Evolutionary conservation across 495 filamentous ascomycete genomes (phyloP), one percentile per base, ranked within the genome.

Genomic region (Cairneyella variabilis): DNA sequence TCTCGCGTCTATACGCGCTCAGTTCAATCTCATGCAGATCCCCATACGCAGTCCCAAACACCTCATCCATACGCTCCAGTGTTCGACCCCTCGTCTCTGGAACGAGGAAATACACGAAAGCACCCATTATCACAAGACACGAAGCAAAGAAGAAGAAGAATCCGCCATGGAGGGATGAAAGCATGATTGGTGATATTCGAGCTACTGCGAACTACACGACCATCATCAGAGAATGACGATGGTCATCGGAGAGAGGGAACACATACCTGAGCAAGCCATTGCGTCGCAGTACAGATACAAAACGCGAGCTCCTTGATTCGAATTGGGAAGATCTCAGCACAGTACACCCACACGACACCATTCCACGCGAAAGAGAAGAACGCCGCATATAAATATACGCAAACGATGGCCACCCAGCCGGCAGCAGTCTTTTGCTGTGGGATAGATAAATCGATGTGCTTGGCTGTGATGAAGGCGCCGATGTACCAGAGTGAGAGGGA

Each of bases 211-310:
- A 59, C 39, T 59, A 10, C 17, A 23, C 21, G 21, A 21, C 20
- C 16, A 8, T 12, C 8, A 7, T 7, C 17, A 9, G 11, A 18
- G 38, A 41, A 17, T 4, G 46, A 21, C 4, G 34, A 41, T 18
- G 11, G 8, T 11, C n/a, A 36, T 32, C 11, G 22, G 18, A 50
- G 32, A 21, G 32, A 23, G 4, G 26, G 34, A 14, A 27, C 8
- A 39, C 36, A 26, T 17, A 51, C 48, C 36, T 51, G 38, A 8
- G 14, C 40, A 51, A 69, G 63, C 69, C 77, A 59, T 67, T 89
- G 89, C 28, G 82, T 82, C 2, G 85, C 86, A 0, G 84, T 89
- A 2, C 83, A 83, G 65, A 90, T 79, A 51, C 82, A 84, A 27
- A 89, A 72, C 53, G 75, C 75, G 67, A 83, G 81, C 32, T 86